Base-by-base conservation (phyloP, 305 asterid species). In the Solanum hybrid region DNA sequence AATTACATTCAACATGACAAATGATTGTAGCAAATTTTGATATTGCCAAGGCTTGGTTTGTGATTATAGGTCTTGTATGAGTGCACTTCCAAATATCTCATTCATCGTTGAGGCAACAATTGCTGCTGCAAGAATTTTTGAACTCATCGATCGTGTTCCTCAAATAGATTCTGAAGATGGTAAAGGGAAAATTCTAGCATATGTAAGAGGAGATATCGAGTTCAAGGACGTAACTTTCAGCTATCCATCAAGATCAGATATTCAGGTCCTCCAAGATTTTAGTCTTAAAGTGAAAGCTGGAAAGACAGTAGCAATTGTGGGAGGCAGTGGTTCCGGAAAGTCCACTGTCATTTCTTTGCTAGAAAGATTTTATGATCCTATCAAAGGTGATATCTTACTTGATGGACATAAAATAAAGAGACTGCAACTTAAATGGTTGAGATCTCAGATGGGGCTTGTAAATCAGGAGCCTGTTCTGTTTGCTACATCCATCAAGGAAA, bases 251-350 rank as follows among this genome's bases (percentile, higher is more conserved):
- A 92, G 98, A 91, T 91, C 90, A 34, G 93, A 93, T 31, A 68
- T 95, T 38, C 93, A 91, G 2, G 85, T 95, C 68, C 95, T 96
- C 82, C 93, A 93, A 61, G 95, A 94, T 32, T 92, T 95, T 90
- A 94, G 89, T 89, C 94, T 96, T 13, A 93, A 65, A 89, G 92
- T 94, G 12, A 87, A 92, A 89, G 94, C 95, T 1, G 96, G 97
- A 4, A 93, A 93, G 57, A 94, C 94, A 6, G 95, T 96, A 20
- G 98, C 98, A 75, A 95, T 96, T 8, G 97, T 96, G 14, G 98
- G 98, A 89, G 96, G 97, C 32, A 96, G 98, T 90, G 98, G 98
- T 73, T 96, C 96, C 1, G 98, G 98, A 17, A 96, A 96, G 92
- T 96, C 98, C 14, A 96, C 98, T 1, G 78, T 95, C 31, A 87